These are phyloP conservation scores for Escallonia rubra DNA, from an alignment of 129 eudicot species.

Conservation along the genomic window DNA sequence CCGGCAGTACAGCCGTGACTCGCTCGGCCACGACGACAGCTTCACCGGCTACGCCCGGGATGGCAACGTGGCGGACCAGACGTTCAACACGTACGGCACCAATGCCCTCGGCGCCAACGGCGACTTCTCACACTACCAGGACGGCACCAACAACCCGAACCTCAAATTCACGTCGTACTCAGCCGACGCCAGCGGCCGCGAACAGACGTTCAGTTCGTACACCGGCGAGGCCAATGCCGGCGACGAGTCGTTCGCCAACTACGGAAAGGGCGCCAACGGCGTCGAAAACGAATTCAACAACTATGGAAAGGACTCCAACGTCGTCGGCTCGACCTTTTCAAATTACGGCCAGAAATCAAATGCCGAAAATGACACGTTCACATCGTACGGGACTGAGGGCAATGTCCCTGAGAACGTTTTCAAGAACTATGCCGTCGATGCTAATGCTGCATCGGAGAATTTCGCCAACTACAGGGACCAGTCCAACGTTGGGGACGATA, in stretches of 20 bases:
- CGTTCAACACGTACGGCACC: constrained; percentile 67
- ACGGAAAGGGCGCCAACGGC: constrained; percentile 76
- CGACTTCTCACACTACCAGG: constrained; percentile 43
- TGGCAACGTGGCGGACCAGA: constrained; percentile 60
- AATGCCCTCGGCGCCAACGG: constrained; percentile 79
- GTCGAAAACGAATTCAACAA: constrained; percentile 38
- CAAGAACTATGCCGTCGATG: constrained; percentile 54
- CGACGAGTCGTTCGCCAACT: constrained; percentile 48
- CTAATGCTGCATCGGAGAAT: constrained; percentile 53
- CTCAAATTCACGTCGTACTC: constrained; percentile 79
- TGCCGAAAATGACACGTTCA: constrained; percentile 54
- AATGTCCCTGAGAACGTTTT: constrained; percentile 67
- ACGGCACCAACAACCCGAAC: constrained; percentile 49
- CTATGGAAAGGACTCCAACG: constrained; percentile 69
- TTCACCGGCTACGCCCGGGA: constrained; percentile 60
- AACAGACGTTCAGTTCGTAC: constrained; percentile 39
- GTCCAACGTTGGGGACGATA: constrained; percentile 82
- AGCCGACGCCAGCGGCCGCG: constrained; percentile 60
- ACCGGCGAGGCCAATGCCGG: constrained; percentile 63
- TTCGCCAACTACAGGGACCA: constrained; percentile 68
- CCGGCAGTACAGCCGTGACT: constrained; percentile 83
- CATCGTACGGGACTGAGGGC: constrained; percentile 49
- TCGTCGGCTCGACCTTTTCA: constrained; percentile 53
- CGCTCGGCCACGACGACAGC: constrained; percentile 59
- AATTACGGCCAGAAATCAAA: constrained; percentile 61